Percentiles rank a stretch among this genome's conserved stretches.
Conservation (phyloP, 2,329 filamentous ascomycete genomes). For the Calonectria henricotiae region DNA sequence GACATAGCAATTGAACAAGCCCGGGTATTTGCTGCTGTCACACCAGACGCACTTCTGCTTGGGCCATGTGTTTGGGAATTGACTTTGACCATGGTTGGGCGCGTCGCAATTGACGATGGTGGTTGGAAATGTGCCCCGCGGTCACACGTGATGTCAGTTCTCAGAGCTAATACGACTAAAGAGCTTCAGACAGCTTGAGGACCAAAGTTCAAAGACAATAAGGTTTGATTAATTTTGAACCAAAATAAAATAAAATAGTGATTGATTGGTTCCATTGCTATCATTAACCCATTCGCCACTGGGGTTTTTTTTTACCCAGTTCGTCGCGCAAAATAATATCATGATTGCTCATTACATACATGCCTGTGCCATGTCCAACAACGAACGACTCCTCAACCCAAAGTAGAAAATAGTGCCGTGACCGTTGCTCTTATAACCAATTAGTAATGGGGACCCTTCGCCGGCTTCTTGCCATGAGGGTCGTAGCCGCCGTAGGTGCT, state of each 20-base stretch:
- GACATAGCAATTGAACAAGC: background rate
- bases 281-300: slow-evolving; percentile 9
- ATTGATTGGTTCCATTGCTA: slow-evolving; percentile 18
- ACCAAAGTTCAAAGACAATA: background rate
- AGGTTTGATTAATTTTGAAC: background rate
- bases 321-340: slow-evolving; percentile 20
- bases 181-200: background rate
- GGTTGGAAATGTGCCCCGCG: slow-evolving; percentile 45
- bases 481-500: slow-evolving; percentile 53
- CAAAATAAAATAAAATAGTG: background rate
- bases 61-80: background rate
- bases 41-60: slow-evolving; percentile 18
- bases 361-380: background rate
- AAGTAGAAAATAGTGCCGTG: slow-evolving; percentile 32
- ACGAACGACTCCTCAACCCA: slow-evolving; percentile 14
- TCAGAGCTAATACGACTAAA: background rate
- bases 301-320: slow-evolving; percentile 29
- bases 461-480: slow-evolving; percentile 56
- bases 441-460: slow-evolving; percentile 46
- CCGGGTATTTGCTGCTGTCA: background rate
- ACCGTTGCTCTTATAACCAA: slow-evolving; percentile 22
- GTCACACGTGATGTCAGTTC: slow-evolving; percentile 38
- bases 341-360: slow-evolving; percentile 18
- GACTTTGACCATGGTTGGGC: slow-evolving; percentile 8
- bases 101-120: slow-evolving; percentile 15